A percentile compares a stretch with the other conserved stretches of the same genome.
phyloP scores from a whole-genome alignment of 176 grass and related monocot genomes.

The Triticum dicoccoides region DNA sequence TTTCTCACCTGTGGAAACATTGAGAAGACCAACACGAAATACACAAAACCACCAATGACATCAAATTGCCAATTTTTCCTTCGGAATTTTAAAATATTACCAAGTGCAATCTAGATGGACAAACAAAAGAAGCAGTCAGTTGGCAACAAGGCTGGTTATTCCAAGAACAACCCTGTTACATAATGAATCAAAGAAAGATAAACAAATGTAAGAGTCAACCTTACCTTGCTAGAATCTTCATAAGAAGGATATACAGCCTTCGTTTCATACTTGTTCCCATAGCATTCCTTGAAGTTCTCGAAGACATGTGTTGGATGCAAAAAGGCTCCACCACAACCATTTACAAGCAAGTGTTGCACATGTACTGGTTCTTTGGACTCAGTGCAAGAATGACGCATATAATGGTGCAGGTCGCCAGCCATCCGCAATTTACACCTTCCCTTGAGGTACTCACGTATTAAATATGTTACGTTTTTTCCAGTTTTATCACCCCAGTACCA shows the following conservation, averaged over 20 bases:
- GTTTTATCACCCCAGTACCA: constrained; percentile 89
- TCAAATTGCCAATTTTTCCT: constrained; percentile 99
- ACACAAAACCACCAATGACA: constrained; percentile 94
- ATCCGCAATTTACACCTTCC: constrained; percentile 89
- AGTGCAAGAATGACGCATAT: constrained; percentile 86
- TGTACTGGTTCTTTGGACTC: constrained; percentile 55
- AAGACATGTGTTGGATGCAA: constrained; percentile 98
- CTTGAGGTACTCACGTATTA: constrained; percentile 82
- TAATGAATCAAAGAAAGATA: not conserved
- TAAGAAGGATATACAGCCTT: constrained; percentile 82
- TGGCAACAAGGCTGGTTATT: constrained; percentile 4
- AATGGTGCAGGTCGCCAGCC: constrained; percentile 98
- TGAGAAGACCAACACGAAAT: constrained; percentile 93
- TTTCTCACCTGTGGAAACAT: constrained; percentile 96
- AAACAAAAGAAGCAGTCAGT: constrained; percentile 32
- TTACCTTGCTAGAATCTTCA: constrained; percentile 90
- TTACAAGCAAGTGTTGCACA: constrained; percentile 91
- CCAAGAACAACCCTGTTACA: not conserved
- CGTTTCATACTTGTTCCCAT: constrained; percentile 81
- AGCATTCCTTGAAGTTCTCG: constrained; percentile 66
- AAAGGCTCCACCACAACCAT: constrained; percentile 97
- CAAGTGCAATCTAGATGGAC: constrained; percentile 81
- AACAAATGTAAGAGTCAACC: constrained; percentile 9
- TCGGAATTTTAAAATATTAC: constrained; percentile 94
- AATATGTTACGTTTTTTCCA: constrained; percentile 76